Percentiles rank a stretch among this genome's conserved stretches.
Evolutionary conservation across 163 green algal genomes (phyloP).

Genomic region (Chloromonas sp.): DNA sequence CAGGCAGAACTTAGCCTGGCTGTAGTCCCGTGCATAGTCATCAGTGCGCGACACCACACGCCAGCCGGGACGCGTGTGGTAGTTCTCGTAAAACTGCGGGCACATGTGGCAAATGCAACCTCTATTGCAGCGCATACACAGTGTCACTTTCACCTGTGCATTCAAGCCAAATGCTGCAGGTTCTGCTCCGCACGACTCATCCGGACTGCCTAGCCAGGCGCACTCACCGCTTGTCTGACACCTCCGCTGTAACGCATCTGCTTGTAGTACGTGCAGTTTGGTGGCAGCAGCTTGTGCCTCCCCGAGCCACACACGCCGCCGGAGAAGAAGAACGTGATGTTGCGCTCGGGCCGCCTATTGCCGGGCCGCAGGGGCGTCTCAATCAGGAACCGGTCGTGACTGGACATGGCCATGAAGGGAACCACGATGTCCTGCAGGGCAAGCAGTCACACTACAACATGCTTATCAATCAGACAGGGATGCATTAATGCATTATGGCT

Average conservation of each 20-base stretch:
- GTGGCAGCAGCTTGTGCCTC: slow-evolving; percentile 24
- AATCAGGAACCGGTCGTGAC: slow-evolving; percentile 41
- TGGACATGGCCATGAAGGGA: slow-evolving; percentile 48
- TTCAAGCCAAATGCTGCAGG: too few relatives aligned
- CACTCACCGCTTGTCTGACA: slow-evolving; percentile 28
- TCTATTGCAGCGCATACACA: too few relatives aligned
- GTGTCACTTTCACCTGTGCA: too few relatives aligned
- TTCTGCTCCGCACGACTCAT: too few relatives aligned
- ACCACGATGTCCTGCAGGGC: slow-evolving; percentile 38
- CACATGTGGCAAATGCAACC: too few relatives aligned
- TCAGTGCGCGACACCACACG: slow-evolving; percentile 26
- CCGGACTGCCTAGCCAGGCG: too few relatives aligned
- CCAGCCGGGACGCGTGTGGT: slow-evolving; percentile 31
- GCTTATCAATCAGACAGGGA: too few relatives aligned
- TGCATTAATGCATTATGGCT: too few relatives aligned
- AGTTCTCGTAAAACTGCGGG: slow-evolving; percentile 34
- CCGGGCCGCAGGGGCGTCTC: slow-evolving; percentile 39
- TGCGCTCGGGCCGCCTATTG: slow-evolving; percentile 23
- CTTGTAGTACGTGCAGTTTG: slow-evolving; percentile 43
- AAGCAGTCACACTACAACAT: background rate
- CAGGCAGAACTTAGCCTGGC: slow-evolving; percentile 27
- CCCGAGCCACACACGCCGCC: slow-evolving; percentile 31
- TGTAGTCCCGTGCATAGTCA: slow-evolving; percentile 35
- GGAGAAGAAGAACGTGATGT: slow-evolving; percentile 38
- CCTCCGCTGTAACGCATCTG: slow-evolving; percentile 39